Conservation (phyloP, 2,329 filamentous ascomycete species). For the Calonectria pseudoreteaudii region DNA sequence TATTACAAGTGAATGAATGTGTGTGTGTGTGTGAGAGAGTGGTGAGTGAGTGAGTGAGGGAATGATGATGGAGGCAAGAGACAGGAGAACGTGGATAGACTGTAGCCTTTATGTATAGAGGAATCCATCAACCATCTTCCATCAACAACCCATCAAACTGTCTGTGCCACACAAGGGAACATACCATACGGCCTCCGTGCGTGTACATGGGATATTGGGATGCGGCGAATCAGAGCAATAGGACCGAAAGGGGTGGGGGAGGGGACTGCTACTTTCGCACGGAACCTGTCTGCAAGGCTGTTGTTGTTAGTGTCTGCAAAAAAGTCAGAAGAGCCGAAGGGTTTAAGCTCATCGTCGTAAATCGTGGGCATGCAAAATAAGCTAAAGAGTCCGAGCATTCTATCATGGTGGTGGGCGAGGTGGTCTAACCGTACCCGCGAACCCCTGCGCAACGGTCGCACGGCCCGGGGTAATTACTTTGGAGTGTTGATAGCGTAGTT, state of each 20-base stretch:
- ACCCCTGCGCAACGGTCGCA: background rate
- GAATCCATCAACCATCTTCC: background rate
- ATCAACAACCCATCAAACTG: background rate
- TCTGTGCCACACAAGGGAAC: background rate
- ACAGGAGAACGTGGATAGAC: background rate
- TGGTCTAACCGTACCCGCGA: background rate
- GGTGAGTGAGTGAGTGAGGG: background rate
- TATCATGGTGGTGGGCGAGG: background rate
- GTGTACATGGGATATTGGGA: background rate
- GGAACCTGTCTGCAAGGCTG: background rate
- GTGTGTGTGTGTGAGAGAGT: too few species aligned
- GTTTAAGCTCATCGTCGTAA: background rate
- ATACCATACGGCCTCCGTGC: background rate
- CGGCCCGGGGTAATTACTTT: background rate
- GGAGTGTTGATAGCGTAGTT: background rate
- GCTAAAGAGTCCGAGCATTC: background rate
- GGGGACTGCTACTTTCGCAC: background rate
- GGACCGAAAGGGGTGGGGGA: background rate
- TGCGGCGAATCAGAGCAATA: background rate
- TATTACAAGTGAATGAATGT: background rate
- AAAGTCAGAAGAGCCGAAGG: background rate
- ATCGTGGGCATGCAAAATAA: background rate
- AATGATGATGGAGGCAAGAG: background rate
- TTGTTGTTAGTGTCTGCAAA: background rate
- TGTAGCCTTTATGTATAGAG: background rate